Evolutionary conservation across 352 stramenopile genomes (phyloP).

Genomic region (Albugo laibachii): DNA sequence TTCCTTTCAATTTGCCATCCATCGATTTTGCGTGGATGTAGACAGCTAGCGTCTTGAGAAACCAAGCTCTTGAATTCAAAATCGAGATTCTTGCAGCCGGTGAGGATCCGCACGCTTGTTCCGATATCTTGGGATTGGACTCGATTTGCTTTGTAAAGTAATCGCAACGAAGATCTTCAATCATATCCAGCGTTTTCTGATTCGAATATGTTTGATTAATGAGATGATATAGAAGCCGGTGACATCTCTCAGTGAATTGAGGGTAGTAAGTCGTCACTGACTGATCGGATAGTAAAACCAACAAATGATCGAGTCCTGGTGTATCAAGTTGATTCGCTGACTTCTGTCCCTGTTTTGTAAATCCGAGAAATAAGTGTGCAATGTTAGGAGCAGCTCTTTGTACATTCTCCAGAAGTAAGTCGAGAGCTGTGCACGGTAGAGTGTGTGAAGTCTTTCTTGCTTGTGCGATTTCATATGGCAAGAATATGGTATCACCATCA

Average conservation of each 20-base stretch:
- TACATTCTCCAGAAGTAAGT: constrained; percentile 62
- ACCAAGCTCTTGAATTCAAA: constrained; percentile 67
- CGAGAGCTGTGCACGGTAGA: constrained; percentile 45
- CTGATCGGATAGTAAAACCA: constrained; percentile 48
- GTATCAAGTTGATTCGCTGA: neutral
- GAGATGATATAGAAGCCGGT: constrained; percentile 42
- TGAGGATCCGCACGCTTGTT: constrained; percentile 14
- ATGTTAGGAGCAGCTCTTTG: constrained; percentile 55
- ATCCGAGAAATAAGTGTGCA: constrained; percentile 40
- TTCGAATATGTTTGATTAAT: constrained; percentile 53
- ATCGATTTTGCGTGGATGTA: constrained; percentile 32
- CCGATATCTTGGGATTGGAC: constrained; percentile 22
- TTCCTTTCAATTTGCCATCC: constrained; percentile 9
- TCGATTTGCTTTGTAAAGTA: constrained; percentile 48
- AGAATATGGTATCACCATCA: neutral
- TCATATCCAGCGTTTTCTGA: constrained; percentile 17
- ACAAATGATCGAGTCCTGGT: constrained; percentile 36
- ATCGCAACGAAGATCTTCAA: constrained; percentile 39
- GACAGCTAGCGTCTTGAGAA: constrained; percentile 59
- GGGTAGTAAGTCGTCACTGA: constrained; percentile 49
- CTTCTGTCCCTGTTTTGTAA: neutral
- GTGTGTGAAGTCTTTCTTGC: neutral
- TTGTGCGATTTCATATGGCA: constrained; percentile 10
- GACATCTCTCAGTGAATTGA: constrained; percentile 34
- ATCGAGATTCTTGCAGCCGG: constrained; percentile 14